Evolutionary conservation across 345 rosid species (phyloP), one percentile per base, ranked within the genome.

Genomic region (Populus euphratica): DNA sequence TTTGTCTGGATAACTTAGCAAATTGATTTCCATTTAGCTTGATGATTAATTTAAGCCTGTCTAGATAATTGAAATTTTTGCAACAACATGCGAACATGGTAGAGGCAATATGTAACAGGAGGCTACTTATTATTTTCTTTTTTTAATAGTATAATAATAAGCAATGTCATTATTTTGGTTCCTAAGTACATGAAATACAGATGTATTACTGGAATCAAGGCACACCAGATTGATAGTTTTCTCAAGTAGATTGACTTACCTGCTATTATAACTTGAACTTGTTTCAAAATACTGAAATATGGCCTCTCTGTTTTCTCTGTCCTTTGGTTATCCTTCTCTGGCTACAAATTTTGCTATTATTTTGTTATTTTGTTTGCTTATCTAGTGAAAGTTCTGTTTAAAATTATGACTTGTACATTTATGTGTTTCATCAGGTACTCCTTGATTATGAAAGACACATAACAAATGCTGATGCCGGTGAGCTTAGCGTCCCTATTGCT

Each of bases 381-480:
- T 33, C 29, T 35, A 12, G 8, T 35, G 21, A 8, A 25, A 35
- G 25, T 64, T 38, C 41, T 70, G 25, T 77, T 67, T 79, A 21
- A 56, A 59, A 74, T 62, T 52, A 35, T 52, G 20, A 43, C 52
- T 65, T 11, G 1, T 33, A 6, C 72, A 27, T 76, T 20, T 59
- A 50, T 63, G 13, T 68, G 36, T 21, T 66, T 84, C 68, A 70
- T 52, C 81, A 95, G 99, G 91, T 96, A 39, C 97, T 95, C 56
- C 94, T 95, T 75, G 99, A 95, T 72, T 95, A 90, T 83, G 98
- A 95, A 84, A 90, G 91, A 85, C 93, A 88, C 72, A 91, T 90
- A 83, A 88, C 82, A 67, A 61, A 41, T 68, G 86, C 83, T 70
- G 95, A 44, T 68, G 86, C 82, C 63, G 95, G 94, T 75, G 98